Conservation (phyloP, 2,329 filamentous ascomycete species). For the Scedosporium dehoogii region DNA sequence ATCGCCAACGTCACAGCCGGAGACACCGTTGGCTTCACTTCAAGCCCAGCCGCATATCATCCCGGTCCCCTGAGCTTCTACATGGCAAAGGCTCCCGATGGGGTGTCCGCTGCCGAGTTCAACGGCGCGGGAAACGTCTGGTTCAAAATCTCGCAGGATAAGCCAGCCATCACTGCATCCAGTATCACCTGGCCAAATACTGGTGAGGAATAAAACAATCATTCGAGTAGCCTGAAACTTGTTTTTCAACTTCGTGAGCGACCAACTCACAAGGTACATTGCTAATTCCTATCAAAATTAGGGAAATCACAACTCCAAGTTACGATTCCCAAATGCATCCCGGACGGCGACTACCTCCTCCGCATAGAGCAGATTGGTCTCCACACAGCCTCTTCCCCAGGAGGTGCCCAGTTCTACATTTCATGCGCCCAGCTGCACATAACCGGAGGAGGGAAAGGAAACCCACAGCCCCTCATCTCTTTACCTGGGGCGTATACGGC, state of each 20-base stretch:
- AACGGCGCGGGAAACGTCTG: constrained; percentile 22
- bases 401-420: constrained; percentile 37
- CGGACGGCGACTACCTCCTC: constrained; percentile 36
- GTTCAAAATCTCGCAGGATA: constrained; percentile 26
- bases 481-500: constrained; percentile 29
- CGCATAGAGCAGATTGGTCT: constrained; percentile 39
- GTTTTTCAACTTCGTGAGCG: background rate
- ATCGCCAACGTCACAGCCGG: constrained; percentile 24
- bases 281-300: background rate
- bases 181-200: constrained; percentile 9
- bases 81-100: constrained; percentile 25
- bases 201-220: background rate
- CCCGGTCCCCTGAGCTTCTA: constrained; percentile 27
- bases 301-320: constrained; percentile 25
- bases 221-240: too few species aligned
- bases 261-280: background rate
- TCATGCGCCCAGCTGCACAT: constrained; percentile 27
- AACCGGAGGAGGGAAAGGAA: constrained; percentile 30
- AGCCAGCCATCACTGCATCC: constrained; percentile 5
- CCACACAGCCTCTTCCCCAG: constrained; percentile 27
- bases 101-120: constrained; percentile 20
- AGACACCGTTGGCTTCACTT: constrained; percentile 25
- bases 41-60: constrained; percentile 25
- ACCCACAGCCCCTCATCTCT: constrained; percentile 22
- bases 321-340: constrained; percentile 30